Percentiles rank a stretch among this genome's conserved stretches.
phyloP scores from a whole-genome alignment of 768 basidiomycete species.

The Dacryopinax spathularia region DNA sequence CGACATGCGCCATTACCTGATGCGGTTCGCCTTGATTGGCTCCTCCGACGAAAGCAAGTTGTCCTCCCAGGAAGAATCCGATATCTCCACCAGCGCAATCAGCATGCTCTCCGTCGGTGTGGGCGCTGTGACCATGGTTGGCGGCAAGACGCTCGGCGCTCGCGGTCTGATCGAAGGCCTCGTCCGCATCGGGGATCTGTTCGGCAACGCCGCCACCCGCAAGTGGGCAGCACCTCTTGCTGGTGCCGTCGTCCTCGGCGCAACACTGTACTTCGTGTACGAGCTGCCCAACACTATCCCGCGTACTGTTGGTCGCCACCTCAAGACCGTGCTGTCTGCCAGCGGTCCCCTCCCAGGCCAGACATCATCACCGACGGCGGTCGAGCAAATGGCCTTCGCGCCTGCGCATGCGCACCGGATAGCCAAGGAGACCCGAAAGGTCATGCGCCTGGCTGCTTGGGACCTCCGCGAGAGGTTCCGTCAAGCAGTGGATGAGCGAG shows the following conservation, averaged over 20 bases:
- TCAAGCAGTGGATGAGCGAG: conserved; percentile 62
- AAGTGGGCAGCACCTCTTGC: conserved; percentile 80
- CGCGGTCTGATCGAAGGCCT: conserved; percentile 65
- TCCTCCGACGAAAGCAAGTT: conserved; percentile 25
- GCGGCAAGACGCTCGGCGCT: conserved; percentile 64
- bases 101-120: conserved; percentile 62
- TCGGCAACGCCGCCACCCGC: conserved; percentile 59
- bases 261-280: conserved; percentile 65
- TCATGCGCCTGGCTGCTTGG: conserved; percentile 79
- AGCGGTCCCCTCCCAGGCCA: conserved; percentile 28
- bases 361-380: conserved; percentile 18
- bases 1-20: conserved; percentile 68
- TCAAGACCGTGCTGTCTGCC: conserved; percentile 47
- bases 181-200: conserved; percentile 58
- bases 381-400: conserved; percentile 41
- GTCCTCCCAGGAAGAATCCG: conserved; percentile 25
- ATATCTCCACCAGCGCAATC: conserved; percentile 45
- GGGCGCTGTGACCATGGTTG: conserved; percentile 80
- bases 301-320: conserved; percentile 71
- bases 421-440: conserved; percentile 79
- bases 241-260: conserved; percentile 58
- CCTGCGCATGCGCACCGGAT: conserved; percentile 57
- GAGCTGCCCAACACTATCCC: conserved; percentile 85
- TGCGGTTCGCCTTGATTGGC: conserved; percentile 40
- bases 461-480: conserved; percentile 74